Conservation (phyloP, 352 stramenopile genomes). For the Thraustochytrium sp. region DNA sequence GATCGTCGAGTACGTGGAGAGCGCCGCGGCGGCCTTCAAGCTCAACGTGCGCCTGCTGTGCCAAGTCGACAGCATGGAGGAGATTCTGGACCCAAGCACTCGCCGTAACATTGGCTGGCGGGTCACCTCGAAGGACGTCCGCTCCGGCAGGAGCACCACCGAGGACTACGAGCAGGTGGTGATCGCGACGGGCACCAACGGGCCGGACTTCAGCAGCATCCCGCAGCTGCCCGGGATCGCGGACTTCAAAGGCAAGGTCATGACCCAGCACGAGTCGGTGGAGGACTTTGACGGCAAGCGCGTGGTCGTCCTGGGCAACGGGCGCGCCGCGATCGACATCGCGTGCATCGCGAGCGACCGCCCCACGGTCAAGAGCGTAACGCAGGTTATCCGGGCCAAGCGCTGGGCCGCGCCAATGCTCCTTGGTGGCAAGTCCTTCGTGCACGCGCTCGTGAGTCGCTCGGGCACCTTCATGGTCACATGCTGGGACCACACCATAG, state of each 20-base stretch:
- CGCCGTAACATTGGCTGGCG: not conserved
- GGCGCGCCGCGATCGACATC: not conserved
- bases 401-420: not conserved
- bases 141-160: not conserved
- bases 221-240: not conserved
- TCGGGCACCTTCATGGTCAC: not conserved
- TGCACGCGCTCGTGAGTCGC: not conserved
- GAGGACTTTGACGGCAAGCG: not conserved
- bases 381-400: not conserved
- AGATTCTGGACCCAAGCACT: not conserved
- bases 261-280: not conserved
- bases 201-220: not conserved
- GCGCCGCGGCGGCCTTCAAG: not conserved
- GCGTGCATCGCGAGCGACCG: not conserved
- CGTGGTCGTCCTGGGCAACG: not conserved
- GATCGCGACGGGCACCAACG: not conserved
- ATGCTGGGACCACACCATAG: not conserved
- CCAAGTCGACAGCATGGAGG: not conserved
- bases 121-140: not conserved
- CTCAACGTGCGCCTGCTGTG: not conserved
- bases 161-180: not conserved
- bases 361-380: not conserved
- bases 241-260: not conserved
- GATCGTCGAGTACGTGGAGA: not conserved
- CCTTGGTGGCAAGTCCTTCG: not conserved